Percentiles rank a stretch among this genome's conserved stretches.
Evolutionary conservation across 441 rosid species (phyloP).

Genomic region (Breynia disticha): DNA sequence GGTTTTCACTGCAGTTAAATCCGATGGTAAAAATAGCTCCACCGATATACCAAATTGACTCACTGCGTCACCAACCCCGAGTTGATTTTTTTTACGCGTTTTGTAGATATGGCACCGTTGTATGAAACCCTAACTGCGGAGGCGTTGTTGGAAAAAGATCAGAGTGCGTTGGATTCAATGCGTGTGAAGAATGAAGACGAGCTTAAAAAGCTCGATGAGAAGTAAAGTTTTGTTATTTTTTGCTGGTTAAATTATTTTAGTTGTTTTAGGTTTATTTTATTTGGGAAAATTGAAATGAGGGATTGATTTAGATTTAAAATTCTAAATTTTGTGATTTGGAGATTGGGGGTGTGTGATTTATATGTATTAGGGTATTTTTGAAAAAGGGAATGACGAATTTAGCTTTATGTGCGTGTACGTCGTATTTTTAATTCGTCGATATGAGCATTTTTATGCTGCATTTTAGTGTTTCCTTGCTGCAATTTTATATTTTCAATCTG

Average conservation of each 20-base stretch:
- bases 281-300: neutral
- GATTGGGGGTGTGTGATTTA: no score
- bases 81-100: neutral
- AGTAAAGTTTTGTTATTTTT: conserved; percentile 34
- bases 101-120: conserved; percentile 77
- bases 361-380: no score
- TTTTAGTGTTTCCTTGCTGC: no score
- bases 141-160: conserved; percentile 63
- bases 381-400: no score
- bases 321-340: neutral
- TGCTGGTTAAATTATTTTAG: neutral
- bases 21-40: conserved; percentile 53
- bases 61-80: neutral
- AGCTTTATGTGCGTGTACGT: no score
- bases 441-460: no score
- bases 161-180: conserved; percentile 57
- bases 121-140: conserved; percentile 72
- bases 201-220: conserved; percentile 79
- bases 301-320: neutral
- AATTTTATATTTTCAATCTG: no score
- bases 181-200: conserved; percentile 61
- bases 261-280: conserved; percentile 1
- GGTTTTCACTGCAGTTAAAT: conserved; percentile 62
- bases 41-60: neutral
- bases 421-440: no score